Conservation (phyloP, 257 asterid species). For the Fraxinus cuspidata region DNA sequence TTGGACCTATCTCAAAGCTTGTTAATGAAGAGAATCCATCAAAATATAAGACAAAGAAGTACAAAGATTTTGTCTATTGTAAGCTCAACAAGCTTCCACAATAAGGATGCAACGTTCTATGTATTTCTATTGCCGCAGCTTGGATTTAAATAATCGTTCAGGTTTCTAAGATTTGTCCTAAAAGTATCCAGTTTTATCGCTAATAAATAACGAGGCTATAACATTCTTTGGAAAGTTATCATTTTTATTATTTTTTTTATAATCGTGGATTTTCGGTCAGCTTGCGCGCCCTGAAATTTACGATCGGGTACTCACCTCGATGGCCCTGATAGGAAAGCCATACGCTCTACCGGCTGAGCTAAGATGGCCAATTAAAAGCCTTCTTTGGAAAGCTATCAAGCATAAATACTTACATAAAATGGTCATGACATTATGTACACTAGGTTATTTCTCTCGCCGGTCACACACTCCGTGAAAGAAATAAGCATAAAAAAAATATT, state of each 20-base stretch:
- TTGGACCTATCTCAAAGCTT: slow-evolving; percentile 64
- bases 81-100: slow-evolving; percentile 85
- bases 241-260: too few species aligned
- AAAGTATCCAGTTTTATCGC: background rate
- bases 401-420: too few species aligned
- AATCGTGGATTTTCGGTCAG: too few species aligned
- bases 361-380: slow-evolving; percentile 9
- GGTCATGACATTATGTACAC: too few species aligned
- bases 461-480: too few species aligned
- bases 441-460: too few species aligned
- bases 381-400: too few species aligned
- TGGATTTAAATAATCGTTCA: background rate
- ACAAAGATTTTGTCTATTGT: slow-evolving; percentile 63
- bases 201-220: slow-evolving; percentile 33
- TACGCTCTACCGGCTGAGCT: slow-evolving; percentile 50
- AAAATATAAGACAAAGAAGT: slow-evolving; percentile 64
- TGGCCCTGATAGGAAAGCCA: too few species aligned
- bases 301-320: too few species aligned
- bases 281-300: too few species aligned
- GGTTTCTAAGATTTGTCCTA: background rate
- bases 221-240: too few species aligned
- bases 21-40: slow-evolving; percentile 42
- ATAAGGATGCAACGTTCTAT: slow-evolving; percentile 25
- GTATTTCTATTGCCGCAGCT: background rate
- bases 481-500: too few species aligned